Evolutionary conservation across 2,329 filamentous ascomycete genomes (phyloP).

Genomic region (Calonectria pseudoturangicola): DNA sequence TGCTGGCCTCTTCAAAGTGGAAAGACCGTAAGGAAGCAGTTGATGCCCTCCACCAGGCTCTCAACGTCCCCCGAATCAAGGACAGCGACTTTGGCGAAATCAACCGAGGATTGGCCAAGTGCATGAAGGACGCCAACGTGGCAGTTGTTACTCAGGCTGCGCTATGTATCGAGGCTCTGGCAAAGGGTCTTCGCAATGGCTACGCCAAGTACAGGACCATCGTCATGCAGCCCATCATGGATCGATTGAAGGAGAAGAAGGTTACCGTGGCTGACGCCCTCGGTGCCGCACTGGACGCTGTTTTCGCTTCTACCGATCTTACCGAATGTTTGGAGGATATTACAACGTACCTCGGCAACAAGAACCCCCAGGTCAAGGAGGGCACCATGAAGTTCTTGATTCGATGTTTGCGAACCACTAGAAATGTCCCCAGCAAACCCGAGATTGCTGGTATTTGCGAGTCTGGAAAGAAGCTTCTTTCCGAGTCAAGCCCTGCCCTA

Average conservation of each 20-base stretch:
- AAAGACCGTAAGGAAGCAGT: slow-evolving; percentile 97
- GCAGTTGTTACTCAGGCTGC: slow-evolving; percentile 95
- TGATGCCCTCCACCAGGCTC: slow-evolving; percentile 83
- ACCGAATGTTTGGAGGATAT: slow-evolving; percentile 95
- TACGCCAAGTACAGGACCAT: slow-evolving; percentile 88
- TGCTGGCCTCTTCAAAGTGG: slow-evolving; percentile 94
- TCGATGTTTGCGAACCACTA: slow-evolving; percentile 87
- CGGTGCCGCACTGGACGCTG: slow-evolving; percentile 85
- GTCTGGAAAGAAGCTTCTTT: slow-evolving; percentile 88
- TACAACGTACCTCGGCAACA: slow-evolving; percentile 88
- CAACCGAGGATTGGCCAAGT: slow-evolving; percentile 89
- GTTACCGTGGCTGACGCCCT: slow-evolving; percentile 90
- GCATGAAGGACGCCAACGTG: slow-evolving; percentile 99
- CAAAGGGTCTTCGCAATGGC: slow-evolving; percentile 85
- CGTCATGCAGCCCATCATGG: slow-evolving; percentile 93
- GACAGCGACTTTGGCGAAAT: slow-evolving; percentile 92
- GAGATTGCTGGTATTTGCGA: slow-evolving; percentile 93
- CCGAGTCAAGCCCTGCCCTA: slow-evolving; percentile 90
- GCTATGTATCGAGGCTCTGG: slow-evolving; percentile 92
- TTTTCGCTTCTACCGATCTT: slow-evolving; percentile 80
- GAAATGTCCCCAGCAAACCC: slow-evolving; percentile 87
- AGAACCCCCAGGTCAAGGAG: slow-evolving; percentile 98
- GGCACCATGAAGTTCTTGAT: slow-evolving; percentile 96
- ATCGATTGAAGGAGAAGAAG: slow-evolving; percentile 98
- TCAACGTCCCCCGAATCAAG: slow-evolving; percentile 94